Evolutionary conservation across 1,284 basidiomycete genomes (phyloP), one percentile per base, ranked within the genome.

Genomic region (Veloboletus limbatus): DNA sequence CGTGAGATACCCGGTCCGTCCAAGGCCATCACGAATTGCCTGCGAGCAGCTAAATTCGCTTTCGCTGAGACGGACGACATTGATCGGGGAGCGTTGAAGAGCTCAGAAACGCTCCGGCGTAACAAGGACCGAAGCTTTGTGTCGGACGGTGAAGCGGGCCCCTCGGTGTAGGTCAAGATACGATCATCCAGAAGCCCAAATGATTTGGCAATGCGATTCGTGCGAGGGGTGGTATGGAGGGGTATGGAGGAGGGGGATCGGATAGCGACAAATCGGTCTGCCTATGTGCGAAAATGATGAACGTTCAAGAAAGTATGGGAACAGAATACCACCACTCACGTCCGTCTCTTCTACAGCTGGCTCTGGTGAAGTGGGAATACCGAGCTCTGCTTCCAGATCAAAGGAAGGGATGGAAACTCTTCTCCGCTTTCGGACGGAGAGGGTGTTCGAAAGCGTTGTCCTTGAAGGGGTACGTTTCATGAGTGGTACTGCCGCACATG

Each of bases 1-100:
- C 63, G 58, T 11, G 74, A 71, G 21, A 76, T 74, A 11, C 75
- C 75, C 0, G 74, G 75, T 8, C 74, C 75, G 45, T 77, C 75
- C 22, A 77, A 63, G 1, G 75, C 74, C 48, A 76, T 70, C 10
- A 76, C 54, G 51, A 76, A 76, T 42, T 77, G 75, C 46, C 64
- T 69, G 36, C 71, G 69, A 25, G 66, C 53, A 20, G 66, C 74
- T 2, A 77, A 60, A 48, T 77, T 69, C 9, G 72, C 63, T 27
- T 62, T 66, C 4, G 74, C 69, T 11, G 74, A 76, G 22, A 69
- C 62, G 8, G 66, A 54, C n/a, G 71, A 70, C 1, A 58, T 52
- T 8, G 54, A 47, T 2, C 62, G 56, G 4, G 70, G 59, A 11
- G 62, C 53, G 25, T 61, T 54, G 41, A 75, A 70, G 21, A 76